Base-by-base conservation (phyloP, 805 yeast species). In the Brettanomyces nanus region DNA sequence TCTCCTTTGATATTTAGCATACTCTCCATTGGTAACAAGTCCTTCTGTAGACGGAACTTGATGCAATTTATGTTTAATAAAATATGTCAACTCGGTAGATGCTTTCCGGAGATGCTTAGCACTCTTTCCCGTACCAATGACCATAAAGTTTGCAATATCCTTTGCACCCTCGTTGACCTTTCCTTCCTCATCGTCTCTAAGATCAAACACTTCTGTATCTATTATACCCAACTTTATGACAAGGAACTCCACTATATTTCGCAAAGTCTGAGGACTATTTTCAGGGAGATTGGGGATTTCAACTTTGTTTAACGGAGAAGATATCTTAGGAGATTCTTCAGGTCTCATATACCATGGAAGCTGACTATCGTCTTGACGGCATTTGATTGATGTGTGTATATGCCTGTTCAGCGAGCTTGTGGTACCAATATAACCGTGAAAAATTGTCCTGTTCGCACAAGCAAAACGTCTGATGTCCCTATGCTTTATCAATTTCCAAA, bases 111-210 rank as follows among this genome's bases (percentile, higher is more conserved):
- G 61, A 60, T 89, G 97, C 44, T 73, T 78, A 28, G 76, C 73
- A 22, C 89, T 76, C 54, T 79, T 81, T 4, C 95, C 95, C 0
- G 92, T 74, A 15, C 80, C 73, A 1, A 90, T 61, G 4, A 90
- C 61, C 69, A 78, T 71, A 40, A 72, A 68, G 39, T 69, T 65
- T 7, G 70, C 62, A 18, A 66, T 14, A 63, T 51, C 44, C 47
- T 62, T 41, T 10, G 60, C 59, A 18, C 63, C 60, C 33, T 53
- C 59, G 33, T 46, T 49, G 21, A 42, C 36, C 4, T 31, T 37
- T 2, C 51, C 58, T 7, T 60, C 55, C 5, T 59, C 55, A 19
- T 64, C 53, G 19, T 39, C 38, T 26, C 80, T 63, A 41, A 82
- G 59, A 51, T 89, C 95, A 46, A 85, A 74, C 1, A 87, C 54